phyloP scores from a whole-genome alignment of 225 moss, liverwort and hornwort species.

The Rhytidiadelphus loreus region DNA sequence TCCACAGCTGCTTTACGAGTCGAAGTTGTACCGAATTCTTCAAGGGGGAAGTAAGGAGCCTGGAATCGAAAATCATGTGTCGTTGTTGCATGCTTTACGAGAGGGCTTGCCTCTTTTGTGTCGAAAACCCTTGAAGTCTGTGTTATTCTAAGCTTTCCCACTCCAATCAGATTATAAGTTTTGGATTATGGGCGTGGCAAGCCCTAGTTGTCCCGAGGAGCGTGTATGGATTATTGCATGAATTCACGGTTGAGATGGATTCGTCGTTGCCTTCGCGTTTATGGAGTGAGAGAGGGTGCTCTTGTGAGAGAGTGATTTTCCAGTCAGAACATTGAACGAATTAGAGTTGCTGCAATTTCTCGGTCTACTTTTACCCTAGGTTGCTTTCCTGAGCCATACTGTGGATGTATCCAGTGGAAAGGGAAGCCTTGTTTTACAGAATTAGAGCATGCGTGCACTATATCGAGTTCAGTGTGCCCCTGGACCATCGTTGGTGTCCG shows the following conservation, averaged over 20 bases:
- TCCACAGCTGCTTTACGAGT: conserved; percentile 86
- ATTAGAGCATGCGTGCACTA: not conserved
- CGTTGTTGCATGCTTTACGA: not conserved
- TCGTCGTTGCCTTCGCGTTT: not conserved
- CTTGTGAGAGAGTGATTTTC: not conserved
- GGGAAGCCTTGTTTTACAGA: not conserved
- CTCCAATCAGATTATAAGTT: not conserved
- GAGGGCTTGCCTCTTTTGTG: not conserved
- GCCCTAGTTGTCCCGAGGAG: not conserved
- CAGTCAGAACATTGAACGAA: not conserved
- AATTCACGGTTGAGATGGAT: not conserved
- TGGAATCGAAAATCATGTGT: not conserved
- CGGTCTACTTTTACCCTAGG: not conserved
- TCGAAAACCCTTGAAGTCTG: not conserved
- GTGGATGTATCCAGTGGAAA: not conserved
- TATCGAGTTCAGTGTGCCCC: not conserved
- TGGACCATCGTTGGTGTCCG: not conserved
- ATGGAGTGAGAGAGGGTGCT: not conserved
- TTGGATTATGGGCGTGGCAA: not conserved
- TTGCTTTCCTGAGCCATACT: not conserved
- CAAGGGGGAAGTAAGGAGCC: conserved; percentile 85
- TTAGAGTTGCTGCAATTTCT: not conserved
- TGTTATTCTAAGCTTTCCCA: not conserved
- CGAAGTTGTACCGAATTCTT: conserved; percentile 84
- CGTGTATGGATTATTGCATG: not conserved